phyloP scores from a whole-genome alignment of 345 rosid genomes.

The Arabis hirsuta region DNA sequence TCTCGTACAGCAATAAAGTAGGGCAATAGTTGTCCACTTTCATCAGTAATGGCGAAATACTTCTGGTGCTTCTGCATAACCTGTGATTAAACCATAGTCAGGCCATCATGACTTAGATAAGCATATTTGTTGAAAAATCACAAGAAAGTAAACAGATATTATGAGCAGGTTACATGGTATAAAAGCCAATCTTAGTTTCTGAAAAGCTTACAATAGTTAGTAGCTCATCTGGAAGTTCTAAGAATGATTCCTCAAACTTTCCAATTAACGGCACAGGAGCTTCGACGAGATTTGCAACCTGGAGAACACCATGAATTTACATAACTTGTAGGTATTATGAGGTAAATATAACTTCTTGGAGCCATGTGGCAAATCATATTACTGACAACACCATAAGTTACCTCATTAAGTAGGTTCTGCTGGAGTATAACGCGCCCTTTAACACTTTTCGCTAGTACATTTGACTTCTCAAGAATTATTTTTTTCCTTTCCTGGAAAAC shows the following conservation, averaged over 20 bases:
- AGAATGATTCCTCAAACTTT: slow-evolving; percentile 78
- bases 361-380: slow-evolving; percentile 22
- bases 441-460: slow-evolving; percentile 65
- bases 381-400: slow-evolving; percentile 40
- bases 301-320: slow-evolving; percentile 32
- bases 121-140: slow-evolving; percentile 13
- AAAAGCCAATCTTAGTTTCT: slow-evolving; percentile 21
- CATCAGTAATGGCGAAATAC: slow-evolving; percentile 75
- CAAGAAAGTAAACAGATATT: slow-evolving; percentile 11
- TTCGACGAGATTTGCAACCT: slow-evolving; percentile 98
- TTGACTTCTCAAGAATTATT: slow-evolving; percentile 66
- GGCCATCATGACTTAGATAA: slow-evolving; percentile 22
- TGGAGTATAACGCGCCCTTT: slow-evolving; percentile 62
- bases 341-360: slow-evolving; percentile 10
- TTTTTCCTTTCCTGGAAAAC: slow-evolving; percentile 65
- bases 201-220: slow-evolving; percentile 70
- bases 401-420: slow-evolving; percentile 80
- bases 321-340: slow-evolving; percentile 17
- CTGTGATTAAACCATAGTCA: slow-evolving; percentile 45
- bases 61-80: slow-evolving; percentile 99
- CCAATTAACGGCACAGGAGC: slow-evolving; percentile 90
- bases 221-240: slow-evolving; percentile 91
- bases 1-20: slow-evolving; percentile 80
- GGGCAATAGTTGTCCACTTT: slow-evolving; percentile 72
- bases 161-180: slow-evolving; percentile 2